A percentile compares a stretch with the other conserved stretches of the same genome.
Conservation (phyloP, 352 stramenopile genomes). For the Phytophthora aleatoria region DNA sequence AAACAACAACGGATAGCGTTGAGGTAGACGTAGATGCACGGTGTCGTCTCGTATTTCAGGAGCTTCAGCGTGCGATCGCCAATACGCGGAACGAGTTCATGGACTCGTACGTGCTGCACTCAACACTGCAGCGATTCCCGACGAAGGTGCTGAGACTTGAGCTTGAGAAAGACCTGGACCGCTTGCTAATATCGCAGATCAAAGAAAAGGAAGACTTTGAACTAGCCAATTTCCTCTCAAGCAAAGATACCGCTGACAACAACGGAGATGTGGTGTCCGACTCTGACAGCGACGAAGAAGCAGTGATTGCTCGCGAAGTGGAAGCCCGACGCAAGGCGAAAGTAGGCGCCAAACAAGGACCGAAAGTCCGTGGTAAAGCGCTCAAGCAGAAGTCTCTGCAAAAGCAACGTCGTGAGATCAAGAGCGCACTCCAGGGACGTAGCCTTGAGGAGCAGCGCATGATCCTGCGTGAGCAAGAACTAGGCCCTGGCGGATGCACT, state of each 20-base stretch:
- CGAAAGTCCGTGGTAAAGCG: constrained; percentile 56
- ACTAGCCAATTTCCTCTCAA: constrained; percentile 50
- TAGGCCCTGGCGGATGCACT: constrained; percentile 80
- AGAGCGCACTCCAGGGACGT: constrained; percentile 63
- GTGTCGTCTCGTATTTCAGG: constrained; percentile 87
- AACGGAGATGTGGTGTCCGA: constrained; percentile 45
- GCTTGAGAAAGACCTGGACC: constrained; percentile 92
- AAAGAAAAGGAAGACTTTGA: constrained; percentile 70
- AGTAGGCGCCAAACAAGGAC: constrained; percentile 34
- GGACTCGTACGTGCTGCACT: constrained; percentile 90
- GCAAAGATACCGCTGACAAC: constrained; percentile 1
- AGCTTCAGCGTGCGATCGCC: constrained; percentile 88
- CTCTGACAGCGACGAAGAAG: constrained; percentile 80
- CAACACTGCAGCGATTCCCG: constrained; percentile 89
- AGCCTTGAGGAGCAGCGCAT: constrained; percentile 70
- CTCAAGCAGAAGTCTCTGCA: constrained; percentile 67
- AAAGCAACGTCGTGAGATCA: constrained; percentile 78
- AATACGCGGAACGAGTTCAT: constrained; percentile 90
- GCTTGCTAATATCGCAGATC: constrained; percentile 88
- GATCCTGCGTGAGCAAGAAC: constrained; percentile 66
- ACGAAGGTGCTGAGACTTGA: constrained; percentile 89
- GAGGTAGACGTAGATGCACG: constrained; percentile 87
- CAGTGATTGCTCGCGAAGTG: constrained; percentile 57
- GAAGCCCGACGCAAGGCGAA: constrained; percentile 41
- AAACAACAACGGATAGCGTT: constrained; percentile 41